phyloP scores from a whole-genome alignment of 2,329 filamentous ascomycete species.

The Cadophora sp. region DNA sequence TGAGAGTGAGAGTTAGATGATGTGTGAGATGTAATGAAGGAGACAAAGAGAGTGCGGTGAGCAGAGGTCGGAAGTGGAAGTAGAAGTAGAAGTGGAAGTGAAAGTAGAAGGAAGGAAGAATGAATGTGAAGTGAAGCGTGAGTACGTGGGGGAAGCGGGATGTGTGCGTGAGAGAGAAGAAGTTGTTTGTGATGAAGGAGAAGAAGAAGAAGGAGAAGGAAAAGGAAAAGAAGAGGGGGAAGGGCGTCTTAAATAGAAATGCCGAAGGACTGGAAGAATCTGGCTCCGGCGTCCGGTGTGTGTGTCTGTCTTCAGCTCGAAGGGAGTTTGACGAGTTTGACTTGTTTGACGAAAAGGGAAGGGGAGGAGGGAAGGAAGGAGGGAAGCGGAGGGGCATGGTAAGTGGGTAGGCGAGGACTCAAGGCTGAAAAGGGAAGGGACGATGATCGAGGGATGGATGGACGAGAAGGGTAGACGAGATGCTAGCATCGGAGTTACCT shows the following conservation, averaged over 20 bases:
- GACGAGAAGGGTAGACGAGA: too few relatives aligned
- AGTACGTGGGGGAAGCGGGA: background rate
- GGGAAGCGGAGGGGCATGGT: background rate
- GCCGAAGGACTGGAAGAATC: background rate
- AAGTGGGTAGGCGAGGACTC: too few relatives aligned
- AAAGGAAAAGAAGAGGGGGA: background rate
- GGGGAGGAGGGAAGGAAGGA: background rate
- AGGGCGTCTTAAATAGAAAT: background rate
- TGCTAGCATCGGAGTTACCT: too few relatives aligned
- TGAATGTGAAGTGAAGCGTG: conserved; percentile 4
- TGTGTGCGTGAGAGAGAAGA: background rate
- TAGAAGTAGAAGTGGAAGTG: background rate
- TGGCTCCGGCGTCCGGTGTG: background rate
- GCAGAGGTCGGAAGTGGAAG: conserved; percentile 4
- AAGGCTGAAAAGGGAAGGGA: too few relatives aligned
- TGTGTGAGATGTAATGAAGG: background rate
- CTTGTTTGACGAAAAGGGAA: background rate
- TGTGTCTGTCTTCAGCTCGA: background rate
- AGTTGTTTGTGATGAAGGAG: background rate
- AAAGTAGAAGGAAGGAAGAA: background rate
- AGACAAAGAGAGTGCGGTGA: background rate
- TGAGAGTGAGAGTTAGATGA: background rate
- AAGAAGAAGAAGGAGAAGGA: background rate
- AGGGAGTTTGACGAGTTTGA: conserved; percentile 2
- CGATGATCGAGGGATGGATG: too few relatives aligned